These are phyloP conservation scores for Agrocybe pediades DNA, from an alignment of 768 basidiomycete species.

Conservation along the genomic window DNA sequence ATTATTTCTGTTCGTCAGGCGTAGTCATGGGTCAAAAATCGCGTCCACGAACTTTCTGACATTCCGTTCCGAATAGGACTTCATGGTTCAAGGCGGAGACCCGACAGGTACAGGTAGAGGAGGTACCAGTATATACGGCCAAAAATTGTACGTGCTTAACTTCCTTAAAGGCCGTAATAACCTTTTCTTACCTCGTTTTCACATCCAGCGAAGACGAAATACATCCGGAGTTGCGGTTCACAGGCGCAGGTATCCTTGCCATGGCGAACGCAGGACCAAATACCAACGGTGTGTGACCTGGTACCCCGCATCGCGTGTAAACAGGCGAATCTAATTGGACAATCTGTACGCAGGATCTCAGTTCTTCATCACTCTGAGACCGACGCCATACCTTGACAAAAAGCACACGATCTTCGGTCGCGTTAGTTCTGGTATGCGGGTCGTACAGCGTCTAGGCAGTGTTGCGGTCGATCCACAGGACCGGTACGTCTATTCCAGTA, in stretches of 20 bases:
- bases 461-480: slow-evolving; percentile 91
- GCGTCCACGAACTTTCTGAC: background rate
- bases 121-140: slow-evolving; percentile 86
- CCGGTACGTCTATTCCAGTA: slow-evolving; percentile 48
- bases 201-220: slow-evolving; percentile 81
- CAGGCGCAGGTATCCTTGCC: slow-evolving; percentile 93
- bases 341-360: slow-evolving; percentile 71
- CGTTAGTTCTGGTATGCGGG: slow-evolving; percentile 88
- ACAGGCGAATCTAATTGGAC: slow-evolving; percentile 1
- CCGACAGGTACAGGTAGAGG: slow-evolving; percentile 96
- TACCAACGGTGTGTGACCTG: slow-evolving; percentile 70
- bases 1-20: slow-evolving; percentile 70
- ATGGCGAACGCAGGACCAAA: slow-evolving; percentile 99
- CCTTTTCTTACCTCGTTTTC: slow-evolving; percentile 4
- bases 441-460: slow-evolving; percentile 88
- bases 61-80: slow-evolving; percentile 57
- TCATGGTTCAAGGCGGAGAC: slow-evolving; percentile 97
- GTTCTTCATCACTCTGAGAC: slow-evolving; percentile 87
- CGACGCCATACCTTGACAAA: slow-evolving; percentile 82
- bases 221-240: slow-evolving; percentile 88
- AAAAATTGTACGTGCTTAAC: slow-evolving; percentile 70
- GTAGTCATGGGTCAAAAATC: background rate
- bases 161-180: slow-evolving; percentile 1
- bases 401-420: slow-evolving; percentile 93
- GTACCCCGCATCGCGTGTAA: slow-evolving; percentile 22